Conservation (phyloP, 2,329 filamentous ascomycete genomes). For the Botryotinia convoluta region DNA sequence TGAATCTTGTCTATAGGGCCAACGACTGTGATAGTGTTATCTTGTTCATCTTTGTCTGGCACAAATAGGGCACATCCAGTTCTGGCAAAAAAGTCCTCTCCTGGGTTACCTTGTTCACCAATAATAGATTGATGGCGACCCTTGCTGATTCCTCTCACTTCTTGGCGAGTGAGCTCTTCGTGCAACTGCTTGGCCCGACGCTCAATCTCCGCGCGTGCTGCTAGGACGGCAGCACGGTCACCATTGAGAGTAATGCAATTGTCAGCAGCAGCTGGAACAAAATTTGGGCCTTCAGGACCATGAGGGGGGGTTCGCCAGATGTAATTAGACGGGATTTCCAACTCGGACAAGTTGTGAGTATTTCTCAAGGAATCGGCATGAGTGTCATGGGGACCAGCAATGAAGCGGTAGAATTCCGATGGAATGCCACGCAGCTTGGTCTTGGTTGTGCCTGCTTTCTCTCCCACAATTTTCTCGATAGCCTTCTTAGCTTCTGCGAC, state of each 20-base stretch:
- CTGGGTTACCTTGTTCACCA: slow-evolving; percentile 73
- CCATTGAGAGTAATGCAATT: slow-evolving; percentile 83
- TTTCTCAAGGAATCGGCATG: slow-evolving; percentile 66
- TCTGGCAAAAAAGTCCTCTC: slow-evolving; percentile 83
- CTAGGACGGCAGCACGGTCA: slow-evolving; percentile 78
- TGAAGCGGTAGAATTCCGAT: slow-evolving; percentile 91
- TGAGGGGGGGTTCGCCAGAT: slow-evolving; percentile 62
- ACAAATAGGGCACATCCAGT: slow-evolving; percentile 89
- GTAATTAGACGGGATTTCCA: slow-evolving; percentile 80
- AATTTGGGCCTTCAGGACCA: slow-evolving; percentile 65
- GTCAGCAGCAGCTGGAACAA: slow-evolving; percentile 66
- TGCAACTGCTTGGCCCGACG: slow-evolving; percentile 72
- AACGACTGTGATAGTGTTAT: slow-evolving; percentile 78
- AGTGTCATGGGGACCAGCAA: slow-evolving; percentile 74
- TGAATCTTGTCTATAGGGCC: slow-evolving; percentile 74
- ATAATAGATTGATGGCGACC: slow-evolving; percentile 94
- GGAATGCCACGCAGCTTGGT: slow-evolving; percentile 81
- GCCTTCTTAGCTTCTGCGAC: slow-evolving; percentile 79
- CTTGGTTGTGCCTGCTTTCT: slow-evolving; percentile 78
- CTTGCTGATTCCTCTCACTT: slow-evolving; percentile 74
- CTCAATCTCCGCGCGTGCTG: slow-evolving; percentile 78
- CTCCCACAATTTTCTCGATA: slow-evolving; percentile 83
- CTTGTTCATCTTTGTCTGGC: slow-evolving; percentile 66
- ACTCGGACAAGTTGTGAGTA: slow-evolving; percentile 67
- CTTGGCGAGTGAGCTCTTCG: slow-evolving; percentile 58